Base-by-base conservation (phyloP, 2,329 filamentous ascomycete genomes). In the Colletotrichum liaoningense region DNA sequence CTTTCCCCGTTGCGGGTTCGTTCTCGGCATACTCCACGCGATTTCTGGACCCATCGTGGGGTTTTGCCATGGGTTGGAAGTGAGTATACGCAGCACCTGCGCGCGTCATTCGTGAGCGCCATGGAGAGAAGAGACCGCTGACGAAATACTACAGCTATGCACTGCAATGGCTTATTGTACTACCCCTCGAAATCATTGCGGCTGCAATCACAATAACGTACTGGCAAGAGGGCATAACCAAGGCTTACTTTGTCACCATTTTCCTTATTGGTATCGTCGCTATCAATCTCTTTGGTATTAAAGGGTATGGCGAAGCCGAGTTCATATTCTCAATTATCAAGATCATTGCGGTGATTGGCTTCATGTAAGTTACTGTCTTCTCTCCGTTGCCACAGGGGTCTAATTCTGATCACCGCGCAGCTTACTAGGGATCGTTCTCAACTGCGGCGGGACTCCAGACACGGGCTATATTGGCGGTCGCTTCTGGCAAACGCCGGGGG, bases 31-130 rank as follows among this genome's bases (percentile, higher is more conserved):
- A 95, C 84, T 97, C 95, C 22, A 98, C 95, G 35, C 91, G 96
- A 22, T 98, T 98, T 79, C 83, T 98, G 22, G 95, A 98, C 79
- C 96, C 95, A 1, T 95, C 95, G 0, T 98, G 95, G 95, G 95
- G 95, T 0, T 97, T 97, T 80, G 94, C 95, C 59, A 97, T 98
- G 94, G 95, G 95, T 19, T 97, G 95, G 95, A 97, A 97, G 88
- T 94, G 82, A 82, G 90, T 87, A 22, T 55, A 12, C 26, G 42
- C 42, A 11, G 19, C 42, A 19, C 42, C 8, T 19, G 42, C 12
- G 7, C 54, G 24, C 19, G 3, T 2, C 16, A 22, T 11, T 9
- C 42, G 11, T 33, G 19, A 8, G n/a, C 28, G 46, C 60, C 26
- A 22, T 24, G 24, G 3, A 28, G 11, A 42, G 30, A 9, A 6